Evolutionary conservation across 768 basidiomycete genomes (phyloP), one percentile per base, ranked within the genome.

Genomic region (Lyophyllum decastes): DNA sequence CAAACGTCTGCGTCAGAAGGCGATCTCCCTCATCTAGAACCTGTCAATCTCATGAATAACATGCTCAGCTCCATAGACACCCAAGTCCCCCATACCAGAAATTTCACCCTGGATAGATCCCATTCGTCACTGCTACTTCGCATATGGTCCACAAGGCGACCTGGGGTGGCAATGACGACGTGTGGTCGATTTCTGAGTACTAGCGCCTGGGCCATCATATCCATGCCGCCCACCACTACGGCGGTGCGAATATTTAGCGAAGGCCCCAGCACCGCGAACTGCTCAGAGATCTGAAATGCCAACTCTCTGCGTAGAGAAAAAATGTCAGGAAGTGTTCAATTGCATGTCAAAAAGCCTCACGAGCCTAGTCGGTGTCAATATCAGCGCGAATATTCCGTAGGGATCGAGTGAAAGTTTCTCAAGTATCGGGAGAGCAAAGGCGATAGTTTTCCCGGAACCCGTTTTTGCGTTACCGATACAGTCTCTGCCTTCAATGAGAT

Each of bases 381-480:
- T 85, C 14, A 98, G 80, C 0, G 94, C 94, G 70, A 89, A 98
- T 45, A 98, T 90, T 1, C 96, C 97, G 65, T 93, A 97, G 0
- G 97, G 96, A 72, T 98, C 96, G 5, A 80, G 76, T 0, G 90
- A 86, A 30, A 99, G 80, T 64, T 84, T 84, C 70, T 99, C 94
- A 7, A 98, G 77, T 55, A 98, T 98, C 4, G 97, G 97, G 5
- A 98, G 73, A 0, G 96, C 97, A 64, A 99, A 99, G 0, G 97
- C 95, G 57, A 99, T 86, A 0, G 97, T 99, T 76, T 99, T 99
- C 66, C 96, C 96, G 1, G 93, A 95, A 52, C 97, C 97, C 0
- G 97, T 99, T 75, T 98, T 95, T 0, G 97, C 95, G 61, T 96
- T 95, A 10, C 97, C 97, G 57, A 99, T 93, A 71, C 95, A 98